Evolutionary conservation across 257 asterid genomes (phyloP).

Genomic region (Ballota nigra): DNA sequence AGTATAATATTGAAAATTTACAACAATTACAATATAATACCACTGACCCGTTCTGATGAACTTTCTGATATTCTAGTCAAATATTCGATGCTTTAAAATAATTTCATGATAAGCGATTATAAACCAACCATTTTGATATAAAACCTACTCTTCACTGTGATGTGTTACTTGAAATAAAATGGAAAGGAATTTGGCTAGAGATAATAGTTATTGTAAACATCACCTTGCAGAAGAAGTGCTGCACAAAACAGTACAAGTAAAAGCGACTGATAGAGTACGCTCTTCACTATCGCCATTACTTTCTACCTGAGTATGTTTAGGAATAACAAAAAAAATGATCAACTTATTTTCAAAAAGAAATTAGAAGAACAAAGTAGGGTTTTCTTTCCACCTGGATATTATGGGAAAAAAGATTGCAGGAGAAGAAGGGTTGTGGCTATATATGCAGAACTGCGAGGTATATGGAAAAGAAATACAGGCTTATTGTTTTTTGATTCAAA

Average conservation of each 20-base stretch:
- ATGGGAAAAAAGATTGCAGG: background rate
- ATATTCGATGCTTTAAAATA: too few species aligned
- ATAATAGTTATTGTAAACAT: background rate
- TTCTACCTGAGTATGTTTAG: background rate
- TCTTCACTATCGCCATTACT: background rate
- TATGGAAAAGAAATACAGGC: background rate
- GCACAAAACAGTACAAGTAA: background rate
- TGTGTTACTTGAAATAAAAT: background rate
- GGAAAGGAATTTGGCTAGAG: background rate
- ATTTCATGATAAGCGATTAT: too few species aligned
- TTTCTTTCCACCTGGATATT: background rate
- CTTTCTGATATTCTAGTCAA: too few species aligned
- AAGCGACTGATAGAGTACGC: background rate
- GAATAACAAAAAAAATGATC: too few species aligned
- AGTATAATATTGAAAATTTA: too few species aligned
- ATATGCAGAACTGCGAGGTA: too few species aligned
- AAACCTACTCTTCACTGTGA: background rate
- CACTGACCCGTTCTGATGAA: too few species aligned
- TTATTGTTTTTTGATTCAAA: background rate
- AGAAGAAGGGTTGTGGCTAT: too few species aligned
- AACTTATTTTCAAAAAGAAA: background rate
- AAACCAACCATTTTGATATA: too few species aligned
- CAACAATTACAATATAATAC: too few species aligned
- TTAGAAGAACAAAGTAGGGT: background rate
- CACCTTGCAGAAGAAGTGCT: constrained; percentile 13